Conservation (phyloP, 306 rosid genomes). For the Corylus americana region DNA sequence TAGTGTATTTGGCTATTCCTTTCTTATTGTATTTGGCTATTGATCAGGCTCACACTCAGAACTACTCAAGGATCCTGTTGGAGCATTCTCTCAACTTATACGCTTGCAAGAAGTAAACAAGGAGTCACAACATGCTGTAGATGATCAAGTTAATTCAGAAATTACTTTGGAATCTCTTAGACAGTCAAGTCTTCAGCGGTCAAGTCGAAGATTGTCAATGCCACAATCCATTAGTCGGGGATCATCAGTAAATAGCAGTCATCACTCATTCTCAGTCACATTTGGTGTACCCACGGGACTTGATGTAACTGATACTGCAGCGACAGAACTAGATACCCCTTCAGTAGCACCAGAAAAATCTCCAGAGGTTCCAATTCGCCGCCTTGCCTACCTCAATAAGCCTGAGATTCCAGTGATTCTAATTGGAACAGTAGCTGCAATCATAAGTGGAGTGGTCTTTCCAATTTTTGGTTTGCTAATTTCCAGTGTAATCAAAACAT, state of each 20-base stretch:
- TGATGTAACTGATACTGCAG: slow-evolving; percentile 40
- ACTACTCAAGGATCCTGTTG: slow-evolving; percentile 65
- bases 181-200: slow-evolving; percentile 49
- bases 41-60: slow-evolving; percentile 69
- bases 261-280: slow-evolving; percentile 66
- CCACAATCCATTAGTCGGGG: slow-evolving; percentile 63
- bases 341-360: slow-evolving; percentile 25
- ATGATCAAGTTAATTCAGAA: slow-evolving; percentile 44
- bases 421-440: slow-evolving; percentile 61
- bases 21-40: slow-evolving; percentile 10
- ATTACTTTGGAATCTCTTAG: slow-evolving; percentile 47
- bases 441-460: slow-evolving; percentile 51
- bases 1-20: background rate
- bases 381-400: slow-evolving; percentile 82
- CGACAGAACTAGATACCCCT: slow-evolving; percentile 20
- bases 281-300: slow-evolving; percentile 75
- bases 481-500: slow-evolving; percentile 62
- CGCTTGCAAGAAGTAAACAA: slow-evolving; percentile 70
- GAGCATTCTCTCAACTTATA: slow-evolving; percentile 81
- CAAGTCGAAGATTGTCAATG: slow-evolving; percentile 58
- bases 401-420: slow-evolving; percentile 80
- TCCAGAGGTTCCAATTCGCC: slow-evolving; percentile 55
- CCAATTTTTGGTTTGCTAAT: slow-evolving; percentile 65
- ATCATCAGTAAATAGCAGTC: slow-evolving; percentile 70
- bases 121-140: slow-evolving; percentile 36